Evolutionary conservation across 352 stramenopile species (phyloP).

Genomic region (Globisporangium polare): DNA sequence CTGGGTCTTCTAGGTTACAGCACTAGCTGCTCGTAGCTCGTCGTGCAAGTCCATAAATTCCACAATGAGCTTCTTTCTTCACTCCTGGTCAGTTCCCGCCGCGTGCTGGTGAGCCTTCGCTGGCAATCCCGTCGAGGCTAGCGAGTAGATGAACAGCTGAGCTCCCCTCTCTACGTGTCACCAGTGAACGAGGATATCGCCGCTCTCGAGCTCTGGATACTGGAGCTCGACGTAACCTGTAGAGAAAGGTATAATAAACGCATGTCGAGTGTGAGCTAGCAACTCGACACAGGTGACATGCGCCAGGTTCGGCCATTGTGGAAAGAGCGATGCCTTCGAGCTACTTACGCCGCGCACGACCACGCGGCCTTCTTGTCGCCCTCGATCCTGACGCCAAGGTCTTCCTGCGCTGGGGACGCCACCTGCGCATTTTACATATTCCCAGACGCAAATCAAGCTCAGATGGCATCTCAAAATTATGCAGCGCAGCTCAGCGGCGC

Average conservation of each 20-base stretch:
- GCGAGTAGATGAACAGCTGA: neutral
- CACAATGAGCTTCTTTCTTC: neutral
- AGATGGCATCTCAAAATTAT: too few relatives aligned
- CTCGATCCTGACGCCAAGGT: conserved; percentile 29
- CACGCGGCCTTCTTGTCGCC: conserved; percentile 26
- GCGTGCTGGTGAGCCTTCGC: neutral
- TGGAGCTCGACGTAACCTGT: conserved; percentile 26
- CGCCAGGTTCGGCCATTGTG: too few relatives aligned
- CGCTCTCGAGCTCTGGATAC: conserved; percentile 22
- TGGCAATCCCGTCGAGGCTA: neutral
- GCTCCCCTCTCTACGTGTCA: conserved; percentile 1
- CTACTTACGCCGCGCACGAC: conserved; percentile 26
- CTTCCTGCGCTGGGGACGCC: conserved; percentile 17
- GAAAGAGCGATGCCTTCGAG: too few relatives aligned
- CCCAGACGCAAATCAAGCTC: too few relatives aligned
- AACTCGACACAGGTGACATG: too few relatives aligned
- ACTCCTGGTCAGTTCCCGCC: neutral
- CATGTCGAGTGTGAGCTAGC: too few relatives aligned
- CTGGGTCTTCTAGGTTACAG: neutral
- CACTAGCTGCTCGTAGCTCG: neutral
- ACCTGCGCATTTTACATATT: too few relatives aligned
- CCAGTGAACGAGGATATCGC: conserved; percentile 36
- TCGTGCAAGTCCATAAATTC: neutral
- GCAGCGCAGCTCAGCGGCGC: too few relatives aligned
- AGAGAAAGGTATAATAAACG: neutral